Evolutionary conservation across 2,329 filamentous ascomycete genomes (phyloP), one percentile per base, ranked within the genome.

Genomic region (Periconia sp.): DNA sequence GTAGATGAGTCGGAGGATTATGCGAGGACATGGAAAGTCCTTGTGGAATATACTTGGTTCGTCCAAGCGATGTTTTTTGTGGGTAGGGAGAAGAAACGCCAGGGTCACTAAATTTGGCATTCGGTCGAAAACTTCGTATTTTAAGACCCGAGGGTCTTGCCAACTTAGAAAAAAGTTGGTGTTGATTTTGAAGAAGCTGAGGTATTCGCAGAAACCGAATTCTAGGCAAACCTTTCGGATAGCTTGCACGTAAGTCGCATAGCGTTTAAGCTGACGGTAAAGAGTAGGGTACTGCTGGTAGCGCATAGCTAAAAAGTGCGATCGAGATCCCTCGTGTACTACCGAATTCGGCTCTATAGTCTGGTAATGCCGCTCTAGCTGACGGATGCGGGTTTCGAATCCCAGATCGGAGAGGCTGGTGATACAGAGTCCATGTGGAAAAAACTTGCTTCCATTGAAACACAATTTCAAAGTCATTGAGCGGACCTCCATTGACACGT

Each of bases 181-280:
- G 1, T 41, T 44, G 5, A 66, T 57, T 12, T 57, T 51, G 48
- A 66, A 66, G 49, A 68, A 68, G 23, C 57, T 54, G 11, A 66
- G 42, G 13, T 21, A 46, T 0, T 40, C 26, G 2, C 52, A 13
- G 21, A 59, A 66, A 13, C 48, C 39, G 42, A 68, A 50, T 1
- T 36, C 13, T 0, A 68, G 12, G 24, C 33, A 28, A 1, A 67
- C 28, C 7, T 60, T 59, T 3, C 52, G 61, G 12, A 68, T 57
- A 0, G 55, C 59, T 10, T 67, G 62, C 3, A 34, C 21, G 11
- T 65, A 43, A 0, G 59, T 63, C 0, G 63, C 59, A 24, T 52
- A 67, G 6, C 39, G 57, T 1, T 40, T 13, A 5, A 68, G 43
- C 1, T 63, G 31, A 0, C 60, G 57, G 22, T 65, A 60, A 2